These are phyloP conservation scores for Globisporangium ultimum DNA, from an alignment of 352 stramenopile genomes.

Conservation along the genomic window DNA sequence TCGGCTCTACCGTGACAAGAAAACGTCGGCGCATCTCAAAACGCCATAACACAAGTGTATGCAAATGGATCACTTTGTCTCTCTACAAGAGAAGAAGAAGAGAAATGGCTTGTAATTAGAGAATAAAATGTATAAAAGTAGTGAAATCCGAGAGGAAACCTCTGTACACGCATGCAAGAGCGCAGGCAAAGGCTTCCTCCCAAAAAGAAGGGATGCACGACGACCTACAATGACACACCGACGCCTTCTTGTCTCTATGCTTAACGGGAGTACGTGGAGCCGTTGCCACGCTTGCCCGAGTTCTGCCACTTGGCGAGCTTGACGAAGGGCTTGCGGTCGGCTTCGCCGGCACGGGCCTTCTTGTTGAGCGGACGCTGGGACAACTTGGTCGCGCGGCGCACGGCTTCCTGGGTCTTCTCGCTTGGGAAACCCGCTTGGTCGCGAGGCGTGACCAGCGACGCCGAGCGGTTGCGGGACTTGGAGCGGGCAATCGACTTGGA, in stretches of 20 bases:
- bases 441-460: constrained; percentile 73
- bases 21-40: not conserved
- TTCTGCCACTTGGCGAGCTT: constrained; percentile 90
- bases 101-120: constrained; percentile 15
- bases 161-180: not conserved
- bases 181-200: constrained; percentile 1
- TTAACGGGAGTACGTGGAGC: constrained; percentile 79
- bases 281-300: constrained; percentile 83
- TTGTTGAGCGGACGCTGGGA: constrained; percentile 80
- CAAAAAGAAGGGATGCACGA: constrained; percentile 10
- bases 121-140: constrained; percentile 17
- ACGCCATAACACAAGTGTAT: not conserved
- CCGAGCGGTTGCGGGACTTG: constrained; percentile 81
- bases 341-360: constrained; percentile 74
- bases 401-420: constrained; percentile 40
- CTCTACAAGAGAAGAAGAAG: not conserved
- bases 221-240: not conserved
- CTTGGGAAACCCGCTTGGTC: constrained; percentile 65
- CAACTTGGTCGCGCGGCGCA: constrained; percentile 45
- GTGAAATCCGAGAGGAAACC: not conserved
- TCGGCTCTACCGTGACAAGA: constrained; percentile 27
- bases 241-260: constrained; percentile 18
- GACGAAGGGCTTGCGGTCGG: constrained; percentile 71
- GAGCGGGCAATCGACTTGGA: constrained; percentile 69
- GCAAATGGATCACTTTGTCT: not conserved